Evolutionary conservation across 352 stramenopile genomes (phyloP), one percentile per base, ranked within the genome.

Genomic region (Proteromonas lacertae): DNA sequence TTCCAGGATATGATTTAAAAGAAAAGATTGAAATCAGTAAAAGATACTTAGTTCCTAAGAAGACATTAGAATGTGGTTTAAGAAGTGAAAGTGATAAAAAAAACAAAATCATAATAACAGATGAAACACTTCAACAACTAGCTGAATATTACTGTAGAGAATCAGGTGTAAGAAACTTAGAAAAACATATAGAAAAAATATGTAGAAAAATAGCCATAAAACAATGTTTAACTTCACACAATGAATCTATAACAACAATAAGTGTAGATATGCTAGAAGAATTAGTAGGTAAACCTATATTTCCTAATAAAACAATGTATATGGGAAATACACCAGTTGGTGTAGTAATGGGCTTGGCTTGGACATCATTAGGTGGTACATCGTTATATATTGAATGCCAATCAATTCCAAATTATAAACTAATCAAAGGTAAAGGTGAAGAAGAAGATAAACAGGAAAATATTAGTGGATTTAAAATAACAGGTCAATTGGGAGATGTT

Each of bases 271-370:
- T n/a, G n/a, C n/a, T n/a, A n/a, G n/a, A n/a, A n/a, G n/a, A n/a
- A n/a, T n/a, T n/a, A n/a, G 72, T 96, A 12, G 87, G 87, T 33
- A 93, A 95, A 50, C 73, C 73, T 6, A 69, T 90, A 32, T 98
- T 93, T 53, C 78, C 76, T 17, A 86, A 64, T 35, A 83, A 97
- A 46, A 67, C 80, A 9, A 66, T 98, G 47, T 96, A 96, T 51
- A 69, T 92, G 32, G 79, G 56, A 26, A 57, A 60, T 36, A 52
- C 62, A 1, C 43, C 66, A 13, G 52, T 54, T 14, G 69, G 87
- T 36, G 83, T 97, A 40, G 82, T 96, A 0, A 95, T 96, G 81
- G 87, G 87, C 4, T 58, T 99, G 26, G 83, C 83, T 0, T 99
- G 82, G 72, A 96, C 80, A 1, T 68, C 76, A 12, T 92, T 95